Evolutionary conservation across 352 stramenopile species (phyloP).

Genomic region (Phytophthora aleatoria): DNA sequence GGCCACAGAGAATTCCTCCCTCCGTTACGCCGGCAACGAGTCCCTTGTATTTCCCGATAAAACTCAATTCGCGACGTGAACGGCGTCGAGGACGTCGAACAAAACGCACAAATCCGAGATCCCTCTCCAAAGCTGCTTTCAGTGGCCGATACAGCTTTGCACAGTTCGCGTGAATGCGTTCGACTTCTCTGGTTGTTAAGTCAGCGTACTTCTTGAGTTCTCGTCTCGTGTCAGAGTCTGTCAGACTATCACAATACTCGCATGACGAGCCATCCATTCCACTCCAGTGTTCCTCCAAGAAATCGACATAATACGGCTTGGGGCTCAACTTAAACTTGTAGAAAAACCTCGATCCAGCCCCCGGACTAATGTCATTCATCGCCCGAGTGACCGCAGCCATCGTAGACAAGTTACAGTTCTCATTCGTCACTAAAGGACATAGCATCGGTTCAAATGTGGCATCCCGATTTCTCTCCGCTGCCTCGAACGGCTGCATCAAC

Average conservation of each 20-base stretch:
- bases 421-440: conserved; percentile 4
- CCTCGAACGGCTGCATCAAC: conserved; percentile 14
- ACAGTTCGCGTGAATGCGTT: conserved; percentile 13
- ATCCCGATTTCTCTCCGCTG: conserved; percentile 1
- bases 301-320: conserved; percentile 14
- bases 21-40: conserved; percentile 21
- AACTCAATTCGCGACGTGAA: conserved; percentile 8
- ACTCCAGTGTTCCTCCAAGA: conserved; percentile 24
- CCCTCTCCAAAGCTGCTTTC: conserved; percentile 12
- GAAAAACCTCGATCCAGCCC: conserved; percentile 22
- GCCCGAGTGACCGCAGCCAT: conserved; percentile 19
- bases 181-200: not conserved
- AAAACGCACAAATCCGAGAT: conserved; percentile 17
- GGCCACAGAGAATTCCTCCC: conserved; percentile 22
- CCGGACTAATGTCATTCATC: conserved; percentile 18
- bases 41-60: conserved; percentile 14
- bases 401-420: not conserved
- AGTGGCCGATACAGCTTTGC: conserved; percentile 13
- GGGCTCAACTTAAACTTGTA: conserved; percentile 29
- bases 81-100: conserved; percentile 18
- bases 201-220: conserved; percentile 10
- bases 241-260: conserved; percentile 24
- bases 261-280: conserved; percentile 13
- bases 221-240: not conserved
- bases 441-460: conserved; percentile 8